Base-by-base conservation (phyloP, 352 stramenopile species). In the Plasmopara halstedii region DNA sequence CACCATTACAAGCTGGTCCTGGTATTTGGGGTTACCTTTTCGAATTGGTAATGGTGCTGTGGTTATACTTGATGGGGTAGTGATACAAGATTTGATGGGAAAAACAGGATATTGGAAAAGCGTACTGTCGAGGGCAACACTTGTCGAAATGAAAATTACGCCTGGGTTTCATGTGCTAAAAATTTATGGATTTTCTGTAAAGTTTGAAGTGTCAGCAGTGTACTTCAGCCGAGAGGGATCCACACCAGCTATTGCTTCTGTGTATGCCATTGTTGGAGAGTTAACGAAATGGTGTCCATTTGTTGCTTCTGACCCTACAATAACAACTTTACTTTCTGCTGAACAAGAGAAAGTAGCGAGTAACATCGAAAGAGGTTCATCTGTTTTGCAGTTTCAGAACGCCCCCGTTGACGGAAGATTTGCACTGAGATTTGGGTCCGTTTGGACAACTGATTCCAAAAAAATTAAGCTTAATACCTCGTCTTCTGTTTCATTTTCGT, bases 1-100 rank as follows among this genome's bases (percentile, higher is more conserved):
- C 2, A 53, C 56, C 8, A 34, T 40, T 32, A 70, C 65, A 19
- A 56, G 32, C 22, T 82, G 72, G 72, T 74, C 62, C 29, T 84
- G 69, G 69, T 78, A 67, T 21, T 46, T 84, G 2, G 72, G 72
- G 4, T 45, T 84, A 7, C 72, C 72, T 11, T 77, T 82, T 38
- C 72, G 72, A n/a, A 48, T 46, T 21, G 69, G 72, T 2, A 66
- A 66, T 37, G 72, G 69, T 17, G 67, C 58, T 27, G 45, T 78
- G 0, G 22, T 82, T 22, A 41, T 62, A 15, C 45, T 84, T 3
- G 72, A 84, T 42, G 72, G 72, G 3, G 38, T 62, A 17, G 29
- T 84, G 27, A 39, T 75, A 6, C 64, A 73, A 31, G 72, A 84
- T 2, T 73, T 73, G 18, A 50, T 67, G 19, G 69, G 67, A 0